Conservation (phyloP, 768 basidiomycete genomes). For the Rubroboletus pulcherrimus region DNA sequence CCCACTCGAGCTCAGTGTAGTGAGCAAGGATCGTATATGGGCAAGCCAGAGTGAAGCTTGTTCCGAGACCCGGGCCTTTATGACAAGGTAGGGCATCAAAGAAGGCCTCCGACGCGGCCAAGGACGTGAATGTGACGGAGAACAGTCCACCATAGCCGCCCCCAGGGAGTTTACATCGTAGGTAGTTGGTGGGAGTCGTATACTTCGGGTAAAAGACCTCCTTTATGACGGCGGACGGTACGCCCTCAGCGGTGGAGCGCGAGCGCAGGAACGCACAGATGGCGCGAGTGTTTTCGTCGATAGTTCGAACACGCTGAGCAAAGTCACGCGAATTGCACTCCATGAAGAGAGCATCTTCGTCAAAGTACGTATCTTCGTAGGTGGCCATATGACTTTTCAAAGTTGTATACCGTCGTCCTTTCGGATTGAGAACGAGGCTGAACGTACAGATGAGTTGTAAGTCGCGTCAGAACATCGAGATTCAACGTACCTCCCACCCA, state of each 20-base stretch:
- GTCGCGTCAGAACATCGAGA: not conserved
- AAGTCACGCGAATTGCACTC: conserved; percentile 98
- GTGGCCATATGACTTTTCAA: conserved; percentile 59
- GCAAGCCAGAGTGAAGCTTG: conserved; percentile 93
- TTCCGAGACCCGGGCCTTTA: conserved; percentile 91
- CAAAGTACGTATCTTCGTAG: conserved; percentile 86
- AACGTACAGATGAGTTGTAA: not conserved
- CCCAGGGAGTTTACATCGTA: conserved; percentile 53
- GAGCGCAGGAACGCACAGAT: conserved; percentile 76
- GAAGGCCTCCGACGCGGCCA: conserved; percentile 68
- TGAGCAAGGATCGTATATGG: conserved; percentile 94
- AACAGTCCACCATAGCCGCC: conserved; percentile 83
- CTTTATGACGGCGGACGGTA: conserved; percentile 52
- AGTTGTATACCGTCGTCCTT: conserved; percentile 58
- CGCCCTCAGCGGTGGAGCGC: conserved; percentile 45
- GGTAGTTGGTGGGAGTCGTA: conserved; percentile 66
- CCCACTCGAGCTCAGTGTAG: conserved; percentile 89
- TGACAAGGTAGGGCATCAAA: conserved; percentile 78
- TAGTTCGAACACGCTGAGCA: conserved; percentile 61
- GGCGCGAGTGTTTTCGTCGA: conserved; percentile 80
- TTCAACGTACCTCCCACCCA: conserved; percentile 86
- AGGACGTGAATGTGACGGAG: conserved; percentile 76
- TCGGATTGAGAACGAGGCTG: conserved; percentile 87
- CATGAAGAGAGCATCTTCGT: conserved; percentile 93
- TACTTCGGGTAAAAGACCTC: conserved; percentile 91